Evolutionary conservation across 2,329 filamentous ascomycete species (phyloP).

Genomic region (Scytalidium lignicola): DNA sequence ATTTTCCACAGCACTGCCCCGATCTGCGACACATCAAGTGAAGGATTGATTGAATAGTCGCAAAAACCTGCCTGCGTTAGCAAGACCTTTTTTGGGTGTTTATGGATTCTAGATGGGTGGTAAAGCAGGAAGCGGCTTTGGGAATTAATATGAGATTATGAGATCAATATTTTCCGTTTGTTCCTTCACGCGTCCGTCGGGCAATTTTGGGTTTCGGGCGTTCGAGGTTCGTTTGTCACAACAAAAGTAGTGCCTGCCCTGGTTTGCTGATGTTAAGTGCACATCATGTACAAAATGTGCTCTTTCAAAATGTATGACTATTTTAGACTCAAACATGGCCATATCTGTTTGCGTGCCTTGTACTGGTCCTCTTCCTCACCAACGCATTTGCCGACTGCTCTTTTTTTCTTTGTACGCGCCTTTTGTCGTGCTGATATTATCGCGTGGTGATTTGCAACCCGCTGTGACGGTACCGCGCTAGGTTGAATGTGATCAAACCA

Average conservation of each 20-base stretch:
- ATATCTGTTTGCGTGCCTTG: neutral
- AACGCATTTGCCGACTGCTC: neutral
- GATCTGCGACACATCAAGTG: conserved; percentile 1
- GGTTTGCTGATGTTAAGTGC: neutral
- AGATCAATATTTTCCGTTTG: neutral
- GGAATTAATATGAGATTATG: neutral
- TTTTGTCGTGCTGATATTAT: too few species aligned
- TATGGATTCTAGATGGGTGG: neutral
- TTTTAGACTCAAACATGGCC: neutral
- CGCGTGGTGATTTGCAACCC: neutral
- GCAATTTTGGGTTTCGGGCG: neutral
- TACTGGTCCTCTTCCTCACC: neutral
- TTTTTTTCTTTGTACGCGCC: neutral
- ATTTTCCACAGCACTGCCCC: neutral
- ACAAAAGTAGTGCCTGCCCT: neutral
- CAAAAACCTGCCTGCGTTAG: conserved; percentile 2
- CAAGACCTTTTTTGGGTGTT: neutral
- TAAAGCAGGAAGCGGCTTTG: neutral
- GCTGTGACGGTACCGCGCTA: neutral
- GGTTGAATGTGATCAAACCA: neutral
- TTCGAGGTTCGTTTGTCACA: neutral
- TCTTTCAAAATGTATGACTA: neutral
- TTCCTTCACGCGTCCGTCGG: neutral
- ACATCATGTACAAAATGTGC: neutral
- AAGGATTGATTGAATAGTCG: conserved; percentile 2